A percentile compares a stretch with the other conserved stretches of the same genome.
These are phyloP conservation scores for Raddia guianensis DNA, from an alignment of 176 grass and related monocot genomes.

Conservation along the genomic window DNA sequence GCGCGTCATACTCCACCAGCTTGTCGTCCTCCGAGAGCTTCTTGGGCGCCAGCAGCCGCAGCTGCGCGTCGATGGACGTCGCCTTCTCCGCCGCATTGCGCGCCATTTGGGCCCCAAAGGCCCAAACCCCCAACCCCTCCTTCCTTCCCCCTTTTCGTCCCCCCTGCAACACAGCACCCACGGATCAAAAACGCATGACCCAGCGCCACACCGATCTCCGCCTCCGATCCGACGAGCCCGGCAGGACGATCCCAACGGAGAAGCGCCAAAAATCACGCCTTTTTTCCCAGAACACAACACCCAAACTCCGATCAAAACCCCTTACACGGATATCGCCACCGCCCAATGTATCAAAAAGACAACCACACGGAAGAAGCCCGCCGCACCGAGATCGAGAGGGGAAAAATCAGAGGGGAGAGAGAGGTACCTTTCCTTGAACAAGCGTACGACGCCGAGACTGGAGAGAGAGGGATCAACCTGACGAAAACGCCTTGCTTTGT, in stretches of 20 bases:
- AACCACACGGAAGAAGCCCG: background rate
- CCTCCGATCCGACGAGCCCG: constrained; percentile 1
- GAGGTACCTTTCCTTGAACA: constrained; percentile 11
- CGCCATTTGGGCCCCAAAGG: constrained; percentile 36
- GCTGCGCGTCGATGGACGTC: constrained; percentile 78
- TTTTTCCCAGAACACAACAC: constrained; percentile 5
- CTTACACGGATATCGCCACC: background rate
- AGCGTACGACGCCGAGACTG: background rate
- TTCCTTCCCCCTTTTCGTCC: background rate
- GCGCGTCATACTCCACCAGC: constrained; percentile 84
- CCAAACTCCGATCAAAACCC: constrained; percentile 21
- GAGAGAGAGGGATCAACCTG: constrained; percentile 9
- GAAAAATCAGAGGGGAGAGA: background rate
- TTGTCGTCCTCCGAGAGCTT: constrained; percentile 91
- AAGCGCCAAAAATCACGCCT: constrained; percentile 3
- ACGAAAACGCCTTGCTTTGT: background rate
- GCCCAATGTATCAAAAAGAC: background rate
- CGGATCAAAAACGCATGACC: constrained; percentile 38
- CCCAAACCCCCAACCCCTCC: background rate
- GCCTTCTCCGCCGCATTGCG: constrained; percentile 64
- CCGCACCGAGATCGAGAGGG: background rate
- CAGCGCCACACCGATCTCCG: constrained; percentile 4
- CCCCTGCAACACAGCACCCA: constrained; percentile 41
- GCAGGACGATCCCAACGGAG: background rate
- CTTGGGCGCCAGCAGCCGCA: constrained; percentile 69